Percentiles rank a stretch among this genome's conserved stretches.
Evolutionary conservation across 106 monocot species (phyloP).

Genomic region (Platanthera guangdongensis): DNA sequence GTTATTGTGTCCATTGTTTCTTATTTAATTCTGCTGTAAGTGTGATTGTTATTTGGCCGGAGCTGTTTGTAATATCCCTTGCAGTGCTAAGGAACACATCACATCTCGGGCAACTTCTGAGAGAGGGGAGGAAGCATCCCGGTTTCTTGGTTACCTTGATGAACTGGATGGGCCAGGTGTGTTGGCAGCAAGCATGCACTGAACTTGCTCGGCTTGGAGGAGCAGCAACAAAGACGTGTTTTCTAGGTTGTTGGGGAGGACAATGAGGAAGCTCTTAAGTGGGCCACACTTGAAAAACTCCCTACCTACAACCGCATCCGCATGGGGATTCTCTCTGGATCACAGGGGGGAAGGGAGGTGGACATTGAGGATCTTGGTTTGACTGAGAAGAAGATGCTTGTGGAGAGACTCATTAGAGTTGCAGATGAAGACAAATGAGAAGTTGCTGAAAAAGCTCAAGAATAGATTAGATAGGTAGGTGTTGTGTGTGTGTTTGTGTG

Average conservation of each 20-base stretch:
- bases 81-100: no score
- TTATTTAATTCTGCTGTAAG: no score
- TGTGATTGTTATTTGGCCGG: no score
- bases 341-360: constrained; percentile 8
- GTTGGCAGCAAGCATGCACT: constrained; percentile 6
- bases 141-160: background rate
- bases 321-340: constrained; percentile 27
- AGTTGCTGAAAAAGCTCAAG: constrained; percentile 36
- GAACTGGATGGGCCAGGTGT: background rate
- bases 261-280: constrained; percentile 47
- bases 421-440: constrained; percentile 46
- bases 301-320: constrained; percentile 36
- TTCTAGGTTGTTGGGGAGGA: constrained; percentile 18
- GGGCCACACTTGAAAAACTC: constrained; percentile 45
- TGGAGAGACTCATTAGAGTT: constrained; percentile 32
- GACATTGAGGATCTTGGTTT: constrained; percentile 11
- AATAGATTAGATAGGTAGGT: constrained; percentile 27
- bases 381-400: constrained; percentile 22
- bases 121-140: background rate
- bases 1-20: no score
- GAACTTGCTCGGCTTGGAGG: constrained; percentile 13
- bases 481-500: background rate
- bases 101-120: background rate
- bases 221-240: constrained; percentile 13
- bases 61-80: no score